Conservation (phyloP, 208 protist species). For the Crithidia sp. region DNA sequence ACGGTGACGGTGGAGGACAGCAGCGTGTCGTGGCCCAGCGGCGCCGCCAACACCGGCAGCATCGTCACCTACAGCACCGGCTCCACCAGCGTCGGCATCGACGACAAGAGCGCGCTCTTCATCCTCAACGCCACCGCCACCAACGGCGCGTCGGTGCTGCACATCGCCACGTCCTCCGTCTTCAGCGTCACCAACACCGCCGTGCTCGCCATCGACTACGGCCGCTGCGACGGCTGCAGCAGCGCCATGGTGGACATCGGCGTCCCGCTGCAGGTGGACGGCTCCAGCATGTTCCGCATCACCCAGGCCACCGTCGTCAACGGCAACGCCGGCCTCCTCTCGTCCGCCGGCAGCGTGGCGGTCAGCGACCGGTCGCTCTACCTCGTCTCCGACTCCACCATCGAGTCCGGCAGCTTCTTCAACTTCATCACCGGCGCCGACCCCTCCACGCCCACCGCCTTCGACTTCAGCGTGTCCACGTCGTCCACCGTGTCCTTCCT, state of each 20-base stretch:
- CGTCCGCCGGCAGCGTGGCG: slow-evolving; percentile 5
- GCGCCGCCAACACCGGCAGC: slow-evolving; percentile 2
- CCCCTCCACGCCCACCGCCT: not conserved
- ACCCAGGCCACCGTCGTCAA: not conserved
- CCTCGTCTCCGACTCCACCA: slow-evolving; percentile 7
- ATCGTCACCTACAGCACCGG: slow-evolving; percentile 5
- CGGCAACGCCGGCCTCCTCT: slow-evolving; percentile 1
- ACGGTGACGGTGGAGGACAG: not conserved
- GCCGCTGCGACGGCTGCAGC: slow-evolving; percentile 15
- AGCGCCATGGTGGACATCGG: slow-evolving; percentile 8
- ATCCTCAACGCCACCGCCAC: slow-evolving; percentile 20
- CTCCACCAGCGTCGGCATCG: slow-evolving; percentile 12
- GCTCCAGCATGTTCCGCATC: slow-evolving; percentile 28
- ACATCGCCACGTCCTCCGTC: slow-evolving; percentile 8
- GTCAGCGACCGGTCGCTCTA: slow-evolving; percentile 15
- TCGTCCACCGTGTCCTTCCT: not conserved
- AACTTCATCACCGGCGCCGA: not conserved
- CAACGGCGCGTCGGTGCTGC: slow-evolving; percentile 21
- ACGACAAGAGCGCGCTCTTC: slow-evolving; percentile 10
- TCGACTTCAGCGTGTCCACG: not conserved
- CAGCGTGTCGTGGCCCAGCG: not conserved
- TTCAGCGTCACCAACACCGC: slow-evolving; percentile 4
- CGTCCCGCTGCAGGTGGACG: slow-evolving; percentile 4
- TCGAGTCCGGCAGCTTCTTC: slow-evolving; percentile 12
- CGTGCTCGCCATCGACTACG: slow-evolving; percentile 20